Base-by-base conservation (phyloP, 2,329 filamentous ascomycete genomes). In the Pseudocercospora pini-densiflorae region DNA sequence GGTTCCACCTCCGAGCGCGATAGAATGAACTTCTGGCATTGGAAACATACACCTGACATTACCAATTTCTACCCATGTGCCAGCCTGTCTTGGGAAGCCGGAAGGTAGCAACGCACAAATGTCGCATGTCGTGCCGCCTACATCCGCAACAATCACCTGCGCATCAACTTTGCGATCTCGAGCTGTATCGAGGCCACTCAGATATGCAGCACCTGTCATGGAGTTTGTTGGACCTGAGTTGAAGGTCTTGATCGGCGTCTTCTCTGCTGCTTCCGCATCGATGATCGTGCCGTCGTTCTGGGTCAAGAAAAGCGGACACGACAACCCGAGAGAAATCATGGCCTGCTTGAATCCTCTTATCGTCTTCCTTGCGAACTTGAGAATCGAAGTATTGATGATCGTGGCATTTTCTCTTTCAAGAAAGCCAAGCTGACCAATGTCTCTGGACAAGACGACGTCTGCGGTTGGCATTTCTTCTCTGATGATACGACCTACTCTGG, bases 141-240 rank as follows among this genome's bases (percentile, higher is more conserved):
- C 57, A 64, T 54, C 53, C 10, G 45, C 59, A 61, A 61, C 23
- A 8, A 61, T 61, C 6, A 61, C 59, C 9, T 61, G 45, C 6
- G 59, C 59, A 33, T 54, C 49, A 19, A 27, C 16, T 27, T 59
- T 59, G 31, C 21, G 55, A 21, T 33, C 55, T 14, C 19, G 10
- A 40, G 14, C 40, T 16, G 55, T 40, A 19, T 43, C 31, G 12
- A 59, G 31, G 7, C 55, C 55, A 43, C 55, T 59, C 31, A 59
- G 24, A 12, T 59, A 59, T 16, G 55, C 55, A 23, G 55, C 55
- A 24, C 55, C 55, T 23, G 55, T 59, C 55, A 59, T 59, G 8
- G 55, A 59, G 19, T 59, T 59, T 3, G 55, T 59, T 5, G 55
- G 55, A 14, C 55, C 55, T 9, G 55, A 59, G 21, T 59, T 59